These are phyloP conservation scores for Ophiostoma triangulosporum DNA, from an alignment of 2,329 filamentous ascomycete species.

Conservation along the genomic window DNA sequence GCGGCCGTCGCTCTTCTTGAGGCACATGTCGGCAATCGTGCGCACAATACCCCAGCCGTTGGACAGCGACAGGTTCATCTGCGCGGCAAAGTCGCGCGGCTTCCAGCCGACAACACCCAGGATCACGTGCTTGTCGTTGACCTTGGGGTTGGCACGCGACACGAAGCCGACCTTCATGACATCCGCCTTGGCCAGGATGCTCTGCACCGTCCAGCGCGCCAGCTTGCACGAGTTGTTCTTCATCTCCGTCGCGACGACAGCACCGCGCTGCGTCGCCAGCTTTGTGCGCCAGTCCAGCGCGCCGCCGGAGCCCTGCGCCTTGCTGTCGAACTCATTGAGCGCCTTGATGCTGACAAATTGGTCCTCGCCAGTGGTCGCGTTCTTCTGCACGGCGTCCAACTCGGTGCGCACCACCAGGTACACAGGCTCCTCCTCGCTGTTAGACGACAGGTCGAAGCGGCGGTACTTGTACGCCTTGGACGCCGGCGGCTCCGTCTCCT, in stretches of 20 bases:
- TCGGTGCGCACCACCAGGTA: slow-evolving; percentile 90
- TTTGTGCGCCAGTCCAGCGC: slow-evolving; percentile 96
- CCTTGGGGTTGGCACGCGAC: slow-evolving; percentile 83
- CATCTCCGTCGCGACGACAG: slow-evolving; percentile 97
- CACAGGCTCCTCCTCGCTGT: slow-evolving; percentile 88
- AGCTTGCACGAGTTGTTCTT: slow-evolving; percentile 99
- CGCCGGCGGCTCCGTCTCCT: slow-evolving; percentile 86
- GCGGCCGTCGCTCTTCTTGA: slow-evolving; percentile 65
- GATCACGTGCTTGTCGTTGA: slow-evolving; percentile 85
- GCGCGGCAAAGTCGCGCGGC: slow-evolving; percentile 85
- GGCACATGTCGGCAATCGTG: slow-evolving; percentile 90
- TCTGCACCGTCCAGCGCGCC: slow-evolving; percentile 92
- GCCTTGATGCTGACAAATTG: slow-evolving; percentile 88
- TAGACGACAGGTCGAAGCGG: slow-evolving; percentile 86
- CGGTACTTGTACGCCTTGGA: slow-evolving; percentile 99
- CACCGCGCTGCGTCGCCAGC: slow-evolving; percentile 86
- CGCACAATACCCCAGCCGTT: slow-evolving; percentile 99
- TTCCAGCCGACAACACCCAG: slow-evolving; percentile 96
- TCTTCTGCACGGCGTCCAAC: slow-evolving; percentile 94
- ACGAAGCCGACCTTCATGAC: slow-evolving; percentile 99
- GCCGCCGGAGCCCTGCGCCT: slow-evolving; percentile 87
- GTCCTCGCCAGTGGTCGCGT: slow-evolving; percentile 80
- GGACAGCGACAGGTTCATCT: slow-evolving; percentile 95
- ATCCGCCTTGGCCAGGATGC: slow-evolving; percentile 93
- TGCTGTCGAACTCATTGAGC: slow-evolving; percentile 97